Conservation (phyloP, 2,329 filamentous ascomycete species). For the Trichoderma semiorbis region DNA sequence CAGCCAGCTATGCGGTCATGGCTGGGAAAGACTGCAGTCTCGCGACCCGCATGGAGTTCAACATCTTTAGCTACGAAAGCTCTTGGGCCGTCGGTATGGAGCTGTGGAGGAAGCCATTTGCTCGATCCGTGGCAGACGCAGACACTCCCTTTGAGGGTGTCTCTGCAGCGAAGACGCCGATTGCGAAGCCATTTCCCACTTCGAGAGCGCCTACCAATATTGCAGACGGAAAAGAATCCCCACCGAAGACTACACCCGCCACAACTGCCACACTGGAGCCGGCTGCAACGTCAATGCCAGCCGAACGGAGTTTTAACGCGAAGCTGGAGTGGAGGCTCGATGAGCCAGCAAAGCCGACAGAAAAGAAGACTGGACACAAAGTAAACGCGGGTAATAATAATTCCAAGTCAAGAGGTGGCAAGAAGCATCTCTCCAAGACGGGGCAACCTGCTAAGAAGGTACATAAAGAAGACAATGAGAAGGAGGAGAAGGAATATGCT, state of each 20-base stretch:
- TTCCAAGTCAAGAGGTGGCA: conserved; percentile 47
- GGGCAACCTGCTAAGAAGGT: conserved; percentile 23
- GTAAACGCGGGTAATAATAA: conserved; percentile 32
- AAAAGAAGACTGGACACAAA: neutral
- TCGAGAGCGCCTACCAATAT: neutral
- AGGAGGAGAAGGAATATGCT: conserved; percentile 62
- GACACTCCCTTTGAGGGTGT: conserved; percentile 17
- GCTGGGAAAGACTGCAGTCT: conserved; percentile 79
- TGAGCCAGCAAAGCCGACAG: conserved; percentile 31
- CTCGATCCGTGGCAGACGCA: conserved; percentile 37
- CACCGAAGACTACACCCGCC: neutral
- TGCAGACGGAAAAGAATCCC: neutral
- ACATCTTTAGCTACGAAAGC: conserved; percentile 97
- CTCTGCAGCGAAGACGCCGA: neutral
- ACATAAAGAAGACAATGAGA: neutral
- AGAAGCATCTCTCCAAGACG: conserved; percentile 35
- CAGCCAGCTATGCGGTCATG: conserved; percentile 85
- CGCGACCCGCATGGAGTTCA: conserved; percentile 92
- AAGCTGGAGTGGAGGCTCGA: conserved; percentile 51
- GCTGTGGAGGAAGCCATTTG: conserved; percentile 70
- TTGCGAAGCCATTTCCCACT: neutral
- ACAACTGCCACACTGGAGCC: too few species aligned
- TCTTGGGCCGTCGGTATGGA: conserved; percentile 90
- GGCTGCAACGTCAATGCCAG: neutral
- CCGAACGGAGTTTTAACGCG: conserved; percentile 47